Base-by-base conservation (phyloP, 768 basidiomycete genomes). In the Pleurotus cornucopiae region DNA sequence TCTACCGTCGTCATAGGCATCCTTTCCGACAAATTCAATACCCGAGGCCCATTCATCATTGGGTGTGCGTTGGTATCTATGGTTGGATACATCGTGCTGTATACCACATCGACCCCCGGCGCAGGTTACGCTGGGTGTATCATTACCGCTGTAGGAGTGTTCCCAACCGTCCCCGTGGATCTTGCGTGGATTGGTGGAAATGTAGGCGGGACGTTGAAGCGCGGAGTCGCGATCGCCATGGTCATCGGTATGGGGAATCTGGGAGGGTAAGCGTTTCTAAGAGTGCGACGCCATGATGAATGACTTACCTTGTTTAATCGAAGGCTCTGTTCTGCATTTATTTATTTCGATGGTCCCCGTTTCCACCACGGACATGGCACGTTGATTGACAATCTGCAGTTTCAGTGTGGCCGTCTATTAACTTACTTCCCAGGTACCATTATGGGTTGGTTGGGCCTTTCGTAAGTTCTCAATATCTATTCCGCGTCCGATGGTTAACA, bases 161-260 rank as follows among this genome's bases (percentile, higher is more conserved):
- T 68, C 59, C 80, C 84, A 1, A 76, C 74, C 4, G 71, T 83
- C 51, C 69, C 73, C 1, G 62, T 82, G 16, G 62, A 64, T 20
- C 64, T 85, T 1, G 80, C 81, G 30, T 85, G 84, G 84, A 76
- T 71, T 1, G 73, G 76, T 1, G 77, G 77, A 7, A 81, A 82
- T 53, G 76, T 79, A 0, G 83, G 83, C 18, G 81, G 84, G 21
- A 81, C 82, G 60, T 57, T 78, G 48, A 78, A 79, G 61, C 73
- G 75, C 54, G 84, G 74, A 20, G 73, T 83, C 13, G 72, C 73
- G 11, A 57, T 83, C 40, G 84, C 79, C 3, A 73, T 80, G 70
- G 74, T 84, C 13, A 76, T 80, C 49, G 80, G 80, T 20, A 34
- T 79, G 6, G 82, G 79, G 18, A 85, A 85, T 57, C 66, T 84